Conservation (phyloP, 2,329 filamentous ascomycete species). For the Fusarium phyllophilum region DNA sequence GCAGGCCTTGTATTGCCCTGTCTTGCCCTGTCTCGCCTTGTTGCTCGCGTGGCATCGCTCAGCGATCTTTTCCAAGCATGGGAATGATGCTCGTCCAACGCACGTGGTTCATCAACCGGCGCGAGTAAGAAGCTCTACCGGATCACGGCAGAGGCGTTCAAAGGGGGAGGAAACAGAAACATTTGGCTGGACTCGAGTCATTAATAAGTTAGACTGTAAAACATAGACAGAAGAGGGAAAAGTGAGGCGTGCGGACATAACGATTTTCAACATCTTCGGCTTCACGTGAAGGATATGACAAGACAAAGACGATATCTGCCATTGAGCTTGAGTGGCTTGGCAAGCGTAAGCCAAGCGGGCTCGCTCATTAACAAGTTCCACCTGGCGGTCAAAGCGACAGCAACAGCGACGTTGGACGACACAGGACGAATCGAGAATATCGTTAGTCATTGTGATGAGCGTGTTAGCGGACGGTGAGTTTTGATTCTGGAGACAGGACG, state of each 20-base stretch:
- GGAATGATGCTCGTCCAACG: slow-evolving; percentile 18
- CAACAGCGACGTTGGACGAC: not conserved
- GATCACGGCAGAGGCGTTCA: slow-evolving; percentile 12
- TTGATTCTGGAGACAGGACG: not conserved
- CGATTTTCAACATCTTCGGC: not conserved
- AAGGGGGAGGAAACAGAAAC: not conserved
- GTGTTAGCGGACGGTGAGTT: slow-evolving; percentile 14
- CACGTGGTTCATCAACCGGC: slow-evolving; percentile 22
- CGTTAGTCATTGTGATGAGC: slow-evolving; percentile 3
- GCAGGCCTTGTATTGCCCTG: slow-evolving; percentile 4
- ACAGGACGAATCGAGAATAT: not conserved
- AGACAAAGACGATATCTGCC: not conserved
- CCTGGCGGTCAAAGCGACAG: not conserved
- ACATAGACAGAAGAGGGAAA: not conserved
- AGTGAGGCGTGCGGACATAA: slow-evolving; percentile 1
- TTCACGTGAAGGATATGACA: not conserved
- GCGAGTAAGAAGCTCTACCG: not conserved
- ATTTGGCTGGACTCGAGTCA: not conserved
- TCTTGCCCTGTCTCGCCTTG: not conserved
- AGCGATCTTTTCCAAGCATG: slow-evolving; percentile 9
- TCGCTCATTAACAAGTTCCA: not conserved
- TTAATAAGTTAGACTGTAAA: not conserved
- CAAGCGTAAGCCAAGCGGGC: not conserved
- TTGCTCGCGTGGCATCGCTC: slow-evolving; percentile 27
- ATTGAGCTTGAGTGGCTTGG: not conserved